A percentile compares a stretch with the other conserved stretches of the same genome.
Conservation (phyloP, 1,284 basidiomycete species). For the Tausonia pullulans region DNA sequence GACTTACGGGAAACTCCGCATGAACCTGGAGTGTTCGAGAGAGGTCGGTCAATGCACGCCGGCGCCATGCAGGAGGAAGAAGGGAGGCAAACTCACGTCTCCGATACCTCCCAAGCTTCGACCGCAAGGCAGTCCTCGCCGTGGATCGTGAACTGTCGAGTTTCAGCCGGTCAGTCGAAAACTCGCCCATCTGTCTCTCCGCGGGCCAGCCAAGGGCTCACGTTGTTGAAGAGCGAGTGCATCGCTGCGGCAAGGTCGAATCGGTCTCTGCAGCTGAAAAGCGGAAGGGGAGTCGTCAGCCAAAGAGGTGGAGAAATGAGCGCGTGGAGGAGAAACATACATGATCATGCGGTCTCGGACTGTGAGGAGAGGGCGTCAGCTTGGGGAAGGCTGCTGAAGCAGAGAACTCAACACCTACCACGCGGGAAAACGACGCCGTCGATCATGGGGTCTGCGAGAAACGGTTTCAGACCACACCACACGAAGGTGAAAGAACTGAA, state of each 20-base stretch:
- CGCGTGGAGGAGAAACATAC: neutral
- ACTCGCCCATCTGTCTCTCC: neutral
- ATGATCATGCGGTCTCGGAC: conserved; percentile 9
- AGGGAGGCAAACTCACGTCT: neutral
- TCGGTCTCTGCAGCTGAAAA: neutral
- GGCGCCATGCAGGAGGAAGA: neutral
- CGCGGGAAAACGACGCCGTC: neutral
- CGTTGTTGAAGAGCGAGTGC: too few species aligned
- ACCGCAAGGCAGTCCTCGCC: neutral
- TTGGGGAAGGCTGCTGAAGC: neutral
- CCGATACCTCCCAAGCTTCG: neutral
- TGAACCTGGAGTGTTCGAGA: too few species aligned
- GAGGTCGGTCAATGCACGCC: too few species aligned
- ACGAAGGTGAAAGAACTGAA: neutral
- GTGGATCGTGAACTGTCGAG: conserved; percentile 12
- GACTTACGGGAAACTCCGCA: too few species aligned
- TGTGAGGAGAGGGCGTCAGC: neutral
- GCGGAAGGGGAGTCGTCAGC: neutral
- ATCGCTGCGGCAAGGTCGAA: neutral
- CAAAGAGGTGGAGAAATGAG: neutral
- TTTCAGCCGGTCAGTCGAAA: neutral
- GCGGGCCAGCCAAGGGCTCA: too few species aligned
- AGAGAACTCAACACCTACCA: neutral
- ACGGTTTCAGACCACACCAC: neutral
- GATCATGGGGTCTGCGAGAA: neutral